Base-by-base conservation (phyloP, 768 basidiomycete species). In the Rossbeevera mucosa region DNA sequence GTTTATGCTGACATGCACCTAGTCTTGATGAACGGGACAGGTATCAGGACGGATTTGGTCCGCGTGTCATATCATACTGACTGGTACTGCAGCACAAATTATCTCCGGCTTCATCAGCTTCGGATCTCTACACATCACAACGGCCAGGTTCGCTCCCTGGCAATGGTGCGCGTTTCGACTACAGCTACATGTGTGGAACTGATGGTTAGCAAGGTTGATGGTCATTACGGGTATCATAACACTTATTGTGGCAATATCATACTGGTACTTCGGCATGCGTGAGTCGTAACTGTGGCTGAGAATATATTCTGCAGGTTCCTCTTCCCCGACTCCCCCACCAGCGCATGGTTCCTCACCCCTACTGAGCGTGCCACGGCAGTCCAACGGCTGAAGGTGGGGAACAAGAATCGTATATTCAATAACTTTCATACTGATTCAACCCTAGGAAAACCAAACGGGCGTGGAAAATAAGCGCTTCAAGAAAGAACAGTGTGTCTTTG, bases 391-490 rank as follows among this genome's bases (percentile, higher is more conserved):
- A 83, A 83, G 73, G 83, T 82, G 40, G 16, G 52, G 28, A 13
- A n/a, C 5, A 36, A n/a, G 20, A 18, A 20, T n/a, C 2, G 40
- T 12, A 30, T 33, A 16, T 14, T 5, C 7, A 33, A 36, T 5
- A 2, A 28, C 26, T 20, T 21, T 1, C 7, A 24, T 38, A 45
- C 24, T 54, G 6, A 57, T 9, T 42, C 16, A 5, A 18, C 13
- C 20, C 7, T 57, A 83, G 81, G 78, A 74, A 67, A 88, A 89
- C 56, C 86, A 91, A 79, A 86, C 86, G 0, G 88, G 88, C 28
- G 79, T 89, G 11, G 88, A 90, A 68, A 90, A 88, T 63, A 91
- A 91, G 60, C 76, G 76, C 48, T 91, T 87, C 71, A 91, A 91
- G 71, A 80, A 75, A 48, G 84, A 88, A 31, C 88, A 91, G 87